Base-by-base conservation (phyloP, 441 rosid genomes). In the Populus trichocarpa region DNA sequence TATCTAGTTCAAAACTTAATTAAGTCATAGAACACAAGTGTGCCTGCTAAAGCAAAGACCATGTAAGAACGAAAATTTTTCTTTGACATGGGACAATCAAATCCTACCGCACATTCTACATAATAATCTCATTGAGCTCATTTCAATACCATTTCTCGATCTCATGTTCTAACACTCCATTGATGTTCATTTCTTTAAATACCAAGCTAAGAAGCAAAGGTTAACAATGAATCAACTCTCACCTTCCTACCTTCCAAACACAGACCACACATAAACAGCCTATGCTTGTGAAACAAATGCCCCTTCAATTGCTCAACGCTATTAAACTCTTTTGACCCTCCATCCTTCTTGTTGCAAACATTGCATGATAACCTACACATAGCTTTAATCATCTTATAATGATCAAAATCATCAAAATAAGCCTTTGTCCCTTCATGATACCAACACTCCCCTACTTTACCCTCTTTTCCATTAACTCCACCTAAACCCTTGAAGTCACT, bases 201-300 rank as follows among this genome's bases (percentile, higher is more conserved):
- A 12, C 50, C 50, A 42, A 42, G 16, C 50, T 42, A 18, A 66
- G 69, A 66, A 66, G 26, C 6, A 23, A 26, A 66, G 16, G 13
- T 23, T 30, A 50, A 46, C 35, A 36, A 40, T n/a, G 53, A 7
- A 71, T n/a, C 53, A 68, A 35, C 2, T 7, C 57, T 78, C 23
- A 92, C 98, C 96, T 94, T 94, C 70, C 96, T 85, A 57, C 97
- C 95, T 88, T 92, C 96, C 77, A 92, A 86, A 84, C 98, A 94
- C 50, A 94, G 79, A 75, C 88, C 78, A 66, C 98, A 94, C 90
- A 94, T 91, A 81, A 85, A 38, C 88, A 90, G 81, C 73, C 81
- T 89, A 79, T 94, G 97, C 69, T 75, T 81, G 81, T 91, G 93
- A 79, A 80, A 87, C 35, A 94, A 79, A 88, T 91, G 98, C 78